Evolutionary conservation across 2,329 filamentous ascomycete genomes (phyloP), one percentile per base, ranked within the genome.

Genomic region (Colletotrichum noveboracense): DNA sequence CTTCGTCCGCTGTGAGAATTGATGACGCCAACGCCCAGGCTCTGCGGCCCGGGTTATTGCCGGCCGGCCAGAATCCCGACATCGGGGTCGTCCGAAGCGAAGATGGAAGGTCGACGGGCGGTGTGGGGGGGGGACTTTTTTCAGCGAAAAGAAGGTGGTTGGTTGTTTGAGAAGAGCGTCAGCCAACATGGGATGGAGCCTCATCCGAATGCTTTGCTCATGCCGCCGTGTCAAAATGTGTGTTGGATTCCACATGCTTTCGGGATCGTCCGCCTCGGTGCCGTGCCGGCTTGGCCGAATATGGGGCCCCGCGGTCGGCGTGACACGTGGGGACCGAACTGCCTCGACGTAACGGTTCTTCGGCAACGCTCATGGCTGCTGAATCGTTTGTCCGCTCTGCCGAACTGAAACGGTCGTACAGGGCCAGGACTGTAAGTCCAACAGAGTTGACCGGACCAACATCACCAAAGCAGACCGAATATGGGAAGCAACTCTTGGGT

Each of bases 1-100:
- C 64, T 75, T 75, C 58, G 38, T 75, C 73, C 73, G 73, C 73
- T 26, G 32, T 43, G 58, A 62, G 21, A 26, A 66, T 73, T 64
- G 58, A 75, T 74, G 74, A 75, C 74, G 74, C 74, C 56, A 75
- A 60, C 26, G 58, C 58, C 74, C 58, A 65, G 64, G 55, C 24
- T 38, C 24, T 21, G 64, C 34, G 58, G 48, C 32, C 74, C 74
- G 74, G 74, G 56, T 69, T 73, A 76, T 76, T 73, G 34, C 74
- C 74, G 70, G 58, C 58, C 58, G 73, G 70, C 30, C 24, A 64
- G 34, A 56, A 52, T 52, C 58, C 74, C 74, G 64, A 76, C 70
- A 68, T 76, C 70, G 74, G 73, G 48, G 32, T 56, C 28, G 43
- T 67, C 65, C 65, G 24, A 67, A 56, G 30, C 55, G 43, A 58